phyloP scores from a whole-genome alignment of 306 rosid species.

The Quercus alba region DNA sequence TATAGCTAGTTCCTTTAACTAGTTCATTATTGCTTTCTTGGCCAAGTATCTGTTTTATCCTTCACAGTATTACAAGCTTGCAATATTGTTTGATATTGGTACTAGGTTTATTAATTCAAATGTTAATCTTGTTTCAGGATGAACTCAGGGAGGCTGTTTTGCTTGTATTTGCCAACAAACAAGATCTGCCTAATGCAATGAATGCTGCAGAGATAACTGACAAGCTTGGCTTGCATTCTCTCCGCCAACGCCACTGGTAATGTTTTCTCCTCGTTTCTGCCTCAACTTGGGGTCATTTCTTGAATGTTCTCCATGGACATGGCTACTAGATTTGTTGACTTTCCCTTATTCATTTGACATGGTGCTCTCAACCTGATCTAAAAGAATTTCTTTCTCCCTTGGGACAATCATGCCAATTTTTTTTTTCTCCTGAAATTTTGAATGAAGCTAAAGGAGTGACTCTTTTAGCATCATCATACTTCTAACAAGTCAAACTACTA shows the following conservation, averaged over 20 bases:
- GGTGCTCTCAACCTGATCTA: neutral
- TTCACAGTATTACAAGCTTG: neutral
- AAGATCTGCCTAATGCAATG: conserved; percentile 99
- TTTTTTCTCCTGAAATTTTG: neutral
- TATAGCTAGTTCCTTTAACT: neutral
- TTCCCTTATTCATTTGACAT: neutral
- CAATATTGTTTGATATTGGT: neutral
- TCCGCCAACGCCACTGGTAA: conserved; percentile 98
- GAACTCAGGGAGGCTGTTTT: conserved; percentile 94
- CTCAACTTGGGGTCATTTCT: neutral
- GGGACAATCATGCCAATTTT: neutral
- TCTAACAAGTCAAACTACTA: too few species aligned
- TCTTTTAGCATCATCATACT: neutral
- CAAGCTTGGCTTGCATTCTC: conserved; percentile 97
- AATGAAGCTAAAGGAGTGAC: neutral
- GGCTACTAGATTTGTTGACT: neutral
- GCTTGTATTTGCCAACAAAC: conserved; percentile 97
- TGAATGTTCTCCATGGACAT: neutral
- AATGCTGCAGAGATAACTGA: conserved; percentile 98
- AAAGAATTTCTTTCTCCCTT: neutral
- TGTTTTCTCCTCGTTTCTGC: conserved; percentile 6
- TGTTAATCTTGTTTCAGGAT: conserved; percentile 55
- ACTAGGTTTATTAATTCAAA: conserved; percentile 1
- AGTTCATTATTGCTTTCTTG: neutral
- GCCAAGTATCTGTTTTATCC: neutral